These are phyloP conservation scores for Cryphonectria nitschkei DNA, from an alignment of 2,329 filamentous ascomycete genomes.

Conservation along the genomic window DNA sequence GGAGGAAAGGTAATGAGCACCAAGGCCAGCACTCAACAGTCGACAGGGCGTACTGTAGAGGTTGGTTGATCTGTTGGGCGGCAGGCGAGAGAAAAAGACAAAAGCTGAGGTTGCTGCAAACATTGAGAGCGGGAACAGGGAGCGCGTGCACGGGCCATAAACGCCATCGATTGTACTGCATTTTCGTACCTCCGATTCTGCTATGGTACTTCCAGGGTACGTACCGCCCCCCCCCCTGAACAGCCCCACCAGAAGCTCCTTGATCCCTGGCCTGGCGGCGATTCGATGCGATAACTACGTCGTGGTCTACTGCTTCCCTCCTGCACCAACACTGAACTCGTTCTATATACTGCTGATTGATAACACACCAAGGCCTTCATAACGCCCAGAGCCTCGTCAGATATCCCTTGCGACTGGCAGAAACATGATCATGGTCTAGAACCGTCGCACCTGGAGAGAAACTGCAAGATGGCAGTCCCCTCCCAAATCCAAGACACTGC, in stretches of 20 bases:
- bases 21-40: neutral
- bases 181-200: neutral
- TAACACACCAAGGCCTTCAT: neutral
- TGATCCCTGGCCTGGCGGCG: neutral
- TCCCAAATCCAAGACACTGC: conserved; percentile 36
- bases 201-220: neutral
- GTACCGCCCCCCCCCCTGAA: neutral
- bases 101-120: conserved; percentile 11
- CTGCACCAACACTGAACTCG: neutral
- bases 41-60: neutral
- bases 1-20: neutral
- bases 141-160: conserved; percentile 11
- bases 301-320: neutral
- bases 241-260: conserved; percentile 11
- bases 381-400: neutral
- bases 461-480: conserved; percentile 35
- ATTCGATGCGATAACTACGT: conserved; percentile 11
- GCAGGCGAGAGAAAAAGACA: neutral
- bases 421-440: conserved; percentile 21
- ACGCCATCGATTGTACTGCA: neutral
- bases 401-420: neutral
- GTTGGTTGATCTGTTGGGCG: neutral
- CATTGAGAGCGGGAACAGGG: neutral
- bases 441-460: conserved; percentile 18
- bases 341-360: neutral